phyloP scores from a whole-genome alignment of 2,329 filamentous ascomycete genomes.

The Pseudogymnoascus sp. region DNA sequence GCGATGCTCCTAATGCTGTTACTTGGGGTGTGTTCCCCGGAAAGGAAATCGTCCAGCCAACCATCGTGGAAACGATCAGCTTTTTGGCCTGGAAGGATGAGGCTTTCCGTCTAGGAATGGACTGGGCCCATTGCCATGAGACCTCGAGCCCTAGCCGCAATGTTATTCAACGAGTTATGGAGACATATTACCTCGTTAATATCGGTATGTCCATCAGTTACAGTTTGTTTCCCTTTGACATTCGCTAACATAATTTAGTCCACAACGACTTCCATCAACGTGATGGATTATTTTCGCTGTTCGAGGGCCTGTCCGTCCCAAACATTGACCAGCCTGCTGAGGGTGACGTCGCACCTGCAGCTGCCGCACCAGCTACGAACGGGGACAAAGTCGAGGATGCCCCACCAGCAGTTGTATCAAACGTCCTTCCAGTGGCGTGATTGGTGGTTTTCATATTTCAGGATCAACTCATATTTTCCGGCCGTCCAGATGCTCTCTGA shows the following conservation, averaged over 20 bases:
- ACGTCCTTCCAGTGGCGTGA: slow-evolving; percentile 10
- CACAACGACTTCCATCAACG: slow-evolving; percentile 95
- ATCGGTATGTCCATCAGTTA: slow-evolving; percentile 56
- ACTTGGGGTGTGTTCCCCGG: slow-evolving; percentile 99
- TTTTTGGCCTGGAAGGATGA: slow-evolving; percentile 99
- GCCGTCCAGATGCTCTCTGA: slow-evolving; percentile 10
- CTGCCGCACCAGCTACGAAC: slow-evolving; percentile 9
- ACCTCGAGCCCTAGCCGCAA: slow-evolving; percentile 66
- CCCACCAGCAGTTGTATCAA: slow-evolving; percentile 12
- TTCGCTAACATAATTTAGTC: slow-evolving; percentile 44
- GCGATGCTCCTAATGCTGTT: slow-evolving; percentile 90
- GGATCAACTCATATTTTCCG: slow-evolving; percentile 6
- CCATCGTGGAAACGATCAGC: slow-evolving; percentile 96
- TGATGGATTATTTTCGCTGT: slow-evolving; percentile 74
- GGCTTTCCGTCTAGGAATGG: slow-evolving; percentile 81
- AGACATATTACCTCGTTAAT: slow-evolving; percentile 88
- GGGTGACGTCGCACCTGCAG: neutral
- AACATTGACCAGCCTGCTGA: slow-evolving; percentile 45
- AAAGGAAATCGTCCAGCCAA: slow-evolving; percentile 98
- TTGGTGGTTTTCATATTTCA: neutral
- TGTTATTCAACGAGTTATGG: slow-evolving; percentile 75
- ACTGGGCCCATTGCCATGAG: slow-evolving; percentile 91
- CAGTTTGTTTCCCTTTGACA: slow-evolving; percentile 16
- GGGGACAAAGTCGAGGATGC: slow-evolving; percentile 15
- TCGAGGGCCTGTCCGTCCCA: slow-evolving; percentile 66